Percentiles rank a stretch among this genome's conserved stretches.
Conservation (phyloP, 202 grass and related monocot genomes). For the Elaeis oleifera region DNA sequence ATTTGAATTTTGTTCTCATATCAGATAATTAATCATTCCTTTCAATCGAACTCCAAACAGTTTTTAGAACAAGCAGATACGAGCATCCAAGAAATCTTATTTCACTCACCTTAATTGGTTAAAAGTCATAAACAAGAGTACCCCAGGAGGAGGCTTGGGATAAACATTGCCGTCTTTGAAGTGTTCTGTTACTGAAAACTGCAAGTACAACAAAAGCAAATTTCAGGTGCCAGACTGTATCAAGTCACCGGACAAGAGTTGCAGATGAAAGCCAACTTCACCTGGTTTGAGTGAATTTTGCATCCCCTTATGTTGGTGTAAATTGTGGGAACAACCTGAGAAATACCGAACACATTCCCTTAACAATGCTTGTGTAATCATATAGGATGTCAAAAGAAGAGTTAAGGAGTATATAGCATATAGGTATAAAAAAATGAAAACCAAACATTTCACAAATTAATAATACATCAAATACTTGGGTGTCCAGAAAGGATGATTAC, state of each 20-base stretch:
- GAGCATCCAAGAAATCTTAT: background rate
- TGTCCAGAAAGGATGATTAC: too few relatives aligned
- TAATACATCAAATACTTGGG: too few relatives aligned
- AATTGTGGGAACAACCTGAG: conserved; percentile 94
- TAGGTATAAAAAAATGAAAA: too few relatives aligned
- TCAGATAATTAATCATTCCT: background rate
- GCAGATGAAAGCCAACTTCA: conserved; percentile 18
- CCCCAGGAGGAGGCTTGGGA: conserved; percentile 60
- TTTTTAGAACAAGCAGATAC: background rate
- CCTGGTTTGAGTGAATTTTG: conserved; percentile 96
- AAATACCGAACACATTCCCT: too few relatives aligned
- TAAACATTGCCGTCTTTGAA: conserved; percentile 74
- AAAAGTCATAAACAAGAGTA: conserved; percentile 98
- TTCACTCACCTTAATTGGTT: conserved; percentile 77
- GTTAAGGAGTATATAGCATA: too few relatives aligned
- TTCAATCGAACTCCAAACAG: background rate
- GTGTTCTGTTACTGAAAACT: conserved; percentile 97
- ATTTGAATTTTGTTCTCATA: too few relatives aligned
- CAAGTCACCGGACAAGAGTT: background rate
- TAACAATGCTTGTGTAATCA: too few relatives aligned
- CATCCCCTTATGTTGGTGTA: conserved; percentile 75
- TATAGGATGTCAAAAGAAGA: too few relatives aligned
- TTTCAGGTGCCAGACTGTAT: conserved; percentile 1
- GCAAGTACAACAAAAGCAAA: conserved; percentile 17
- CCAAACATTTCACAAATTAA: too few relatives aligned